A percentile compares a stretch with the other conserved stretches of the same genome.
Conservation (phyloP, 371 early-diverging fungal species). For the Apophysomyces ossiformis region DNA sequence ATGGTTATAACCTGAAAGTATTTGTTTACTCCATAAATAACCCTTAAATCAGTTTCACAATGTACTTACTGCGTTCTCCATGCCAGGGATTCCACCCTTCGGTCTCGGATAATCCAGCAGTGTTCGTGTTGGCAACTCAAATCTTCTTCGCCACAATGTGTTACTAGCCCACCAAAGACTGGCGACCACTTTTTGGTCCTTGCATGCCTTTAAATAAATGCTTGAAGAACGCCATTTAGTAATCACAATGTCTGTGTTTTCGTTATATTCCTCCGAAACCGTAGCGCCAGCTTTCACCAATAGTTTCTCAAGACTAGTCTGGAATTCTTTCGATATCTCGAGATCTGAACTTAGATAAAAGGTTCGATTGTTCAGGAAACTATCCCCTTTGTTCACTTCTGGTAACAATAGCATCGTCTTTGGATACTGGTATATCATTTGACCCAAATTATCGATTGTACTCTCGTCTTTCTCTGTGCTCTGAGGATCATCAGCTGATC, state of each 20-base stretch:
- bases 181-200: slow-evolving; percentile 69
- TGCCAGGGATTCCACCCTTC: slow-evolving; percentile 46
- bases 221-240: slow-evolving; percentile 58
- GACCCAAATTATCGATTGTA: background rate
- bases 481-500: background rate
- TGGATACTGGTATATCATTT: slow-evolving; percentile 20
- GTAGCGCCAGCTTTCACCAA: slow-evolving; percentile 62
- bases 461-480: background rate
- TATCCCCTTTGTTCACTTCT: slow-evolving; percentile 13
- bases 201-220: slow-evolving; percentile 59
- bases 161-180: slow-evolving; percentile 65
- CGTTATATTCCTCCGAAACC: slow-evolving; percentile 30
- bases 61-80: slow-evolving; percentile 50
- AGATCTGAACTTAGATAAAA: slow-evolving; percentile 37
- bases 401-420: slow-evolving; percentile 18
- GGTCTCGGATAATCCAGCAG: slow-evolving; percentile 68
- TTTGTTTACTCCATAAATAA: slow-evolving; percentile 2
- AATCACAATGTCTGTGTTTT: slow-evolving; percentile 61
- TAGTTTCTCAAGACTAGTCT: slow-evolving; percentile 34
- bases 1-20: slow-evolving; percentile 56
- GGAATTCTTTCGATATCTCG: slow-evolving; percentile 21
- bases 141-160: slow-evolving; percentile 35
- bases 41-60: background rate
- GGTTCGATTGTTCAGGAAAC: slow-evolving; percentile 19
- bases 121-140: slow-evolving; percentile 44